Evolutionary conservation across 2,329 filamentous ascomycete species (phyloP).

Genomic region (Cytospora chrysosperma): DNA sequence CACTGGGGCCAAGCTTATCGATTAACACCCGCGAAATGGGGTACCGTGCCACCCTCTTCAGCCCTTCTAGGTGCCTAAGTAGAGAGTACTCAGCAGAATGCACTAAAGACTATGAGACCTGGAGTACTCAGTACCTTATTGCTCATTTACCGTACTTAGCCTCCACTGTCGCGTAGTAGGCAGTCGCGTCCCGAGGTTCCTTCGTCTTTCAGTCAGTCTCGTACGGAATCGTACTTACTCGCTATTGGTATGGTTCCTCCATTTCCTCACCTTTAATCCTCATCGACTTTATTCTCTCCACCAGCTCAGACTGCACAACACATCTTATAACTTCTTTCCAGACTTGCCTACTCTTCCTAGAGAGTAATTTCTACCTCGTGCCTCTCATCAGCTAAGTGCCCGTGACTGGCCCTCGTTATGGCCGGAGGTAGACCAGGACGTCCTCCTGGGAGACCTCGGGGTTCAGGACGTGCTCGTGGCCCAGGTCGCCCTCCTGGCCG

Average conservation of each 20-base stretch:
- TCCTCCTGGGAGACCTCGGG: slow-evolving; percentile 8
- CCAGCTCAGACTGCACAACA: no score
- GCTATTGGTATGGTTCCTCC: neutral
- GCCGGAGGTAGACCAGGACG: slow-evolving; percentile 17
- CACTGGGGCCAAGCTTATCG: slow-evolving; percentile 1
- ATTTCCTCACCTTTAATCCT: neutral
- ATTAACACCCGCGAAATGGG: neutral
- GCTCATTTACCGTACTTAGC: neutral
- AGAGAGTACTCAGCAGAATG: neutral
- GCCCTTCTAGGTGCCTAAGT: neutral
- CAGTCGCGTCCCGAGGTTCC: neutral
- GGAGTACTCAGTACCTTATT: neutral
- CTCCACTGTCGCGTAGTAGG: neutral
- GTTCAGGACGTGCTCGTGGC: slow-evolving; percentile 13
- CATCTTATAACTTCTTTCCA: no score
- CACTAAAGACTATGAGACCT: neutral
- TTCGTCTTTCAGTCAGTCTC: neutral
- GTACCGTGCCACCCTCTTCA: neutral
- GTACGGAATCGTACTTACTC: neutral
- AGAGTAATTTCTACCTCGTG: neutral
- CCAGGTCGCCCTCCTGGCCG: slow-evolving; percentile 30
- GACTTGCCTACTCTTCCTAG: neutral
- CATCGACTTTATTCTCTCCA: neutral
- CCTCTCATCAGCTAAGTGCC: no score
- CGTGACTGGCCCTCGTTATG: neutral